These are phyloP conservation scores for Neonectria faginata DNA, from an alignment of 2,329 filamentous ascomycete genomes.

Conservation along the genomic window DNA sequence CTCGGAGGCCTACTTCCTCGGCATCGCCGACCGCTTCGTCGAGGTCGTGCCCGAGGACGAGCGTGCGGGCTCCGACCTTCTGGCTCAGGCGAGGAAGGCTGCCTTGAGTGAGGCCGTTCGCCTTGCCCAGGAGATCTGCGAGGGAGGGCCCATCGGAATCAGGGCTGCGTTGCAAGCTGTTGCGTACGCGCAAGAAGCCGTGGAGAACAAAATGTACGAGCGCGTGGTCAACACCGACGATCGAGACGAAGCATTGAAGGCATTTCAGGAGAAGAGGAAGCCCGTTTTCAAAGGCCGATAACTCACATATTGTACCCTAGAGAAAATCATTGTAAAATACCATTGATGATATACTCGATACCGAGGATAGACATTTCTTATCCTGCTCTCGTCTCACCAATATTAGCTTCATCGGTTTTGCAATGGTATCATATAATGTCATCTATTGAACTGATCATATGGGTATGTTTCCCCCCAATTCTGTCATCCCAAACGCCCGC, in stretches of 20 bases:
- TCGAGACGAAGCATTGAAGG: constrained; percentile 85
- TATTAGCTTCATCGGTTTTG: not conserved
- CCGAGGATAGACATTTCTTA: not conserved
- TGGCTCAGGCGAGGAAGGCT: constrained; percentile 70
- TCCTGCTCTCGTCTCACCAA: not conserved
- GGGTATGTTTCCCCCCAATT: constrained; percentile 27
- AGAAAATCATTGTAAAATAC: constrained; percentile 1
- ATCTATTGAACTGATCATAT: constrained; percentile 26
- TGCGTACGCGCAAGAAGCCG: constrained; percentile 75
- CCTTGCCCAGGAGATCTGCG: constrained; percentile 86
- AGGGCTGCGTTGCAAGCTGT: constrained; percentile 85
- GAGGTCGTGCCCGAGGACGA: constrained; percentile 74
- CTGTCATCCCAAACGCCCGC: constrained; percentile 27
- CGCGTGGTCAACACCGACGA: constrained; percentile 87
- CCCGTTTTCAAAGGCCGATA: constrained; percentile 68
- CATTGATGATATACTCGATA: not conserved
- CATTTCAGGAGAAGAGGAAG: constrained; percentile 77
- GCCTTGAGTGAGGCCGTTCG: constrained; percentile 81
- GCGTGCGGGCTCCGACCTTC: constrained; percentile 56
- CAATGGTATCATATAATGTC: constrained; percentile 17
- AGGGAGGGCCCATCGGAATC: constrained; percentile 87
- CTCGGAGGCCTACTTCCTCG: constrained; percentile 90
- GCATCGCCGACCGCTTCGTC: constrained; percentile 89
- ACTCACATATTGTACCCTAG: not conserved
- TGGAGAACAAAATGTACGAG: constrained; percentile 91